phyloP scores from a whole-genome alignment of 805 yeast species.

The Sporopachydermia quercuum region DNA sequence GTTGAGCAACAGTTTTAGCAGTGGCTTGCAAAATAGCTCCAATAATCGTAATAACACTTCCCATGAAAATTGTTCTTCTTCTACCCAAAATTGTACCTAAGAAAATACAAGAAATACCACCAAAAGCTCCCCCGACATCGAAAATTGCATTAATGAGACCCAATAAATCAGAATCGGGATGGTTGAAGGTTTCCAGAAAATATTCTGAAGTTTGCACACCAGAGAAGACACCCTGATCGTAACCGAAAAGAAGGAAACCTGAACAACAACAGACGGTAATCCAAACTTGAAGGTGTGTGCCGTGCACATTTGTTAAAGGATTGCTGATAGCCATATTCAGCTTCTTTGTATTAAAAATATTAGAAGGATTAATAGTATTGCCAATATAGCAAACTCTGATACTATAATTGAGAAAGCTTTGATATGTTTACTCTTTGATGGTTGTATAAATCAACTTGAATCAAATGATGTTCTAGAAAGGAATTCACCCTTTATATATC shows the following conservation, averaged over 20 bases:
- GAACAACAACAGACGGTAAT: background rate
- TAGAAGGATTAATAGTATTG: no score
- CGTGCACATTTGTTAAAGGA: background rate
- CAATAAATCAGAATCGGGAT: conserved; percentile 13
- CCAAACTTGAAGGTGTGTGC: background rate
- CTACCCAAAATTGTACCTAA: conserved; percentile 7
- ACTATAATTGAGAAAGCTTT: no score
- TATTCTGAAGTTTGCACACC: conserved; percentile 20
- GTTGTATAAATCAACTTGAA: no score
- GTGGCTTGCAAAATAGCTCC: conserved; percentile 15
- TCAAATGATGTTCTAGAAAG: no score
- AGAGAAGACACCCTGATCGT: conserved; percentile 30
- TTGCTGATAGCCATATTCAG: no score
- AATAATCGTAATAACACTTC: conserved; percentile 6
- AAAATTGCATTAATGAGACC: conserved; percentile 21
- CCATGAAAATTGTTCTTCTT: conserved; percentile 12
- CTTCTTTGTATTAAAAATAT: no score
- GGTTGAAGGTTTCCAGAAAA: conserved; percentile 13
- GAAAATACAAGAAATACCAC: conserved; percentile 7
- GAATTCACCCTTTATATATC: no score
- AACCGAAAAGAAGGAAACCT: conserved; percentile 23
- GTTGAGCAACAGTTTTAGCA: conserved; percentile 11
- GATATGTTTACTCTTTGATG: no score
- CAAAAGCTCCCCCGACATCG: conserved; percentile 18
- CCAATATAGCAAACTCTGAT: no score